Evolutionary conservation across 2,329 filamentous ascomycete species (phyloP).

Genomic region (Sclerotinia spermophila): DNA sequence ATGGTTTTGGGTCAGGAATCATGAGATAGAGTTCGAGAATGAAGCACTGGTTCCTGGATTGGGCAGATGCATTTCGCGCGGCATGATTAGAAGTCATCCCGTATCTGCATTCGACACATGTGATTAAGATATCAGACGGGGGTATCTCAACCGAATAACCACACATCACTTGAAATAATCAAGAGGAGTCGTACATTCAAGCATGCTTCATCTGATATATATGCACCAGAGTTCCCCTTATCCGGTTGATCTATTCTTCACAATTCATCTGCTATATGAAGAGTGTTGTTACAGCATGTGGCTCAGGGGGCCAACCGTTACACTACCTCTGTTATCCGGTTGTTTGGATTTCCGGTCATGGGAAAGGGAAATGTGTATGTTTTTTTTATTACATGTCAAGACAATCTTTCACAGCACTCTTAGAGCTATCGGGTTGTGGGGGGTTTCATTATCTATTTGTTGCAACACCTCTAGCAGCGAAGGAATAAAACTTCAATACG

Average conservation of each 20-base stretch:
- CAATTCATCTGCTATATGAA: not conserved
- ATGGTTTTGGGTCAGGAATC: not conserved
- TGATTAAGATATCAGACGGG: not conserved
- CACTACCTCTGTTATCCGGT: not conserved
- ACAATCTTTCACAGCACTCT: not conserved
- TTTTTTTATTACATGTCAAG: too few species aligned
- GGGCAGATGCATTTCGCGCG: too few species aligned
- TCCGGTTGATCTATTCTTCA: not conserved
- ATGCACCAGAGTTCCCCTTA: not conserved
- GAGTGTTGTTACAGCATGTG: too few species aligned
- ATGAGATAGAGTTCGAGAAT: not conserved
- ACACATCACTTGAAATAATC: not conserved
- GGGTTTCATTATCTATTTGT: not conserved
- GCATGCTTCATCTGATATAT: not conserved
- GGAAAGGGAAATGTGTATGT: not conserved
- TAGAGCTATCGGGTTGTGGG: not conserved
- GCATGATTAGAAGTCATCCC: not conserved
- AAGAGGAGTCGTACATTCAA: not conserved
- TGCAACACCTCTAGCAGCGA: not conserved
- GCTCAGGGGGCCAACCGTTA: not conserved
- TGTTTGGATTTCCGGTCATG: not conserved
- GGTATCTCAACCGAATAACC: not conserved
- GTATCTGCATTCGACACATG: not conserved
- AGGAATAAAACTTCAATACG: rapidly evolving
- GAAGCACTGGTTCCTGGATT: not conserved